Conservation (phyloP, 1,284 basidiomycete species). For the Fomitiporia mediterranea region DNA sequence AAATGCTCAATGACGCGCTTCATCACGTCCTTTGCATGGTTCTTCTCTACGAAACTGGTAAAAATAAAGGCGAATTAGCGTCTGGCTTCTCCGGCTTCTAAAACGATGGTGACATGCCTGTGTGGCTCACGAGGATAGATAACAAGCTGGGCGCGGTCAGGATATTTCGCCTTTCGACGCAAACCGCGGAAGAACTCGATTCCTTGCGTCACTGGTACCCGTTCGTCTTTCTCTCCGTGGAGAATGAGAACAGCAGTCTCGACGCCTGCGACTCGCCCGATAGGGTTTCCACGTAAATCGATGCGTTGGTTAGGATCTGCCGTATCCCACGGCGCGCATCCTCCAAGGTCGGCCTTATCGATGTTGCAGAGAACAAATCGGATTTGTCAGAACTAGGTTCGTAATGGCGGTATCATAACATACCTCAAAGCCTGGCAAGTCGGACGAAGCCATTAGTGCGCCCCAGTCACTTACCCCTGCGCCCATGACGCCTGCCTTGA, state of each 20-base stretch:
- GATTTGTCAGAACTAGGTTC: not conserved
- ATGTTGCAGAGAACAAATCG: not conserved
- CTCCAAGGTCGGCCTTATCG: slow-evolving; percentile 14
- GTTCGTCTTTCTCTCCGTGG: slow-evolving; percentile 22
- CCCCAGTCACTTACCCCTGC: slow-evolving; percentile 24
- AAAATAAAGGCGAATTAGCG: not conserved
- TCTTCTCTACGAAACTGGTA: slow-evolving; percentile 20
- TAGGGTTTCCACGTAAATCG: slow-evolving; percentile 17
- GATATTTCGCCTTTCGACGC: slow-evolving; percentile 17
- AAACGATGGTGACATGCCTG: slow-evolving; percentile 6
- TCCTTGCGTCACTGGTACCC: slow-evolving; percentile 21
- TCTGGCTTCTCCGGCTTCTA: not conserved
- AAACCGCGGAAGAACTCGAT: slow-evolving; percentile 22
- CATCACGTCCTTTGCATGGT: slow-evolving; percentile 23
- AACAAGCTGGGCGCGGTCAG: slow-evolving; percentile 21
- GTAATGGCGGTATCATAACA: not conserved
- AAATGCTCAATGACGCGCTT: slow-evolving; percentile 22
- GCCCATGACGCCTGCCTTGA: slow-evolving; percentile 23
- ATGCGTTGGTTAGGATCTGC: not conserved
- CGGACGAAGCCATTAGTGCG: slow-evolving; percentile 15
- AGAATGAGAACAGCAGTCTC: slow-evolving; percentile 23
- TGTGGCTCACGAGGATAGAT: slow-evolving; percentile 24
- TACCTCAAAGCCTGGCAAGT: slow-evolving; percentile 20
- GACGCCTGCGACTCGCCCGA: slow-evolving; percentile 18
- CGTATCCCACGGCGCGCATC: slow-evolving; percentile 20